Conservation (phyloP, 208 protist species). For the Trypanosoma boissoni region DNA sequence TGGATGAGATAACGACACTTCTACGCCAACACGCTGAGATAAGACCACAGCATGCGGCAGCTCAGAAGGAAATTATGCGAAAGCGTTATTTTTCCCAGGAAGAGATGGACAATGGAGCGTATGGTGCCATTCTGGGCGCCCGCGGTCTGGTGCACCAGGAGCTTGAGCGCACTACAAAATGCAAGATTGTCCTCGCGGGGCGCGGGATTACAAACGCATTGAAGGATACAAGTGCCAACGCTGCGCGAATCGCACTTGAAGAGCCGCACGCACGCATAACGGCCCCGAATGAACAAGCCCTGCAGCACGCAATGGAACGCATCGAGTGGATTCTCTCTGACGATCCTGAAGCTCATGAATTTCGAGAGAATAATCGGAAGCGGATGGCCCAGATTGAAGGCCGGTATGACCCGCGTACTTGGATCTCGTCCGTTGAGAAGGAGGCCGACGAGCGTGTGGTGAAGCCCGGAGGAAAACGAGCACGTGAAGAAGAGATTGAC, state of each 20-base stretch:
- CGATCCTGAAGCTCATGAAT: constrained; percentile 83
- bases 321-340: constrained; percentile 93
- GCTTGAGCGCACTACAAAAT: constrained; percentile 82
- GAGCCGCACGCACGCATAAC: constrained; percentile 91
- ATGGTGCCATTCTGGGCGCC: constrained; percentile 86
- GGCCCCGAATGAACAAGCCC: constrained; percentile 78
- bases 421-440: constrained; percentile 59
- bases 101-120: constrained; percentile 85
- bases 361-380: constrained; percentile 87
- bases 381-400: constrained; percentile 90
- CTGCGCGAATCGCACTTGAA: constrained; percentile 67
- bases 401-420: constrained; percentile 86
- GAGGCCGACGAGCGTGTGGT: constrained; percentile 13
- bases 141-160: constrained; percentile 87
- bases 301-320: constrained; percentile 80
- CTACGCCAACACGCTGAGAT: constrained; percentile 56
- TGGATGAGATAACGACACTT: constrained; percentile 73
- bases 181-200: constrained; percentile 88
- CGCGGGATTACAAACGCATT: constrained; percentile 90
- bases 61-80: constrained; percentile 81
- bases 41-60: constrained; percentile 37
- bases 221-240: constrained; percentile 81
- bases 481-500: constrained; percentile 39
- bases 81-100: constrained; percentile 86
- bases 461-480: constrained; percentile 40